Evolutionary conservation across 257 asterid genomes (phyloP), one percentile per base, ranked within the genome.

Genomic region (Apocynum venetum): DNA sequence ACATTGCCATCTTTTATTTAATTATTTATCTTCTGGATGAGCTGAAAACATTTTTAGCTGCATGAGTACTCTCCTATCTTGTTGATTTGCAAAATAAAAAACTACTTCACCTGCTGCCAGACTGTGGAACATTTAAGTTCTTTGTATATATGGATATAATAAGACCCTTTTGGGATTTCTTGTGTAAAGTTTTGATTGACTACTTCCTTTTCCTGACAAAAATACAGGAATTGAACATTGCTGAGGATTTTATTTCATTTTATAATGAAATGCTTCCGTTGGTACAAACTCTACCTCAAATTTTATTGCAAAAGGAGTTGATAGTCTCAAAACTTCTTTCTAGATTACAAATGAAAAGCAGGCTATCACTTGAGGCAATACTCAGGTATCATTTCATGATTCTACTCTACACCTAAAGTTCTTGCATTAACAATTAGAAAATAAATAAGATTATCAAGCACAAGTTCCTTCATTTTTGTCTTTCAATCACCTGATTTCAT

Each of bases 211-310:
- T 69, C 57, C 17, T 47, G 49, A 11, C 0, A 6, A 57, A 25
- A 65, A 40, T 83, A 70, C 96, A 95, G 99, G 99, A 95, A 84
- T 84, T 95, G 59, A 95, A 95, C 84, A 95, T 98, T 10, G 98
- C 97, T 0, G 96, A 90, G 85, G 98, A 89, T 80, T 95, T 95
- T 81, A 95, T 93, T 79, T 85, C 98, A 52, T 82, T 89, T 86
- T 95, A 95, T 60, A 96, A 91, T 86, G 94, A 95, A 87, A 77
- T 86, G 76, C 84, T 91, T 81, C 97, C 98, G 61, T 77, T 88
- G 84, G 96, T 95, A 74, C 99, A 95, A 84, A 95, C 98, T 53
- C 88, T 93, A 69, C 97, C 97, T 4, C 98, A 87, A 74, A 91
- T 95, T 82, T 86, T 95, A 85, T 82, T 93, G 88, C 97, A 93